Evolutionary conservation across 176 grass and related monocot genomes (phyloP), one percentile per base, ranked within the genome.

Genomic region (sorghum (Sorghum bicolor)): DNA sequence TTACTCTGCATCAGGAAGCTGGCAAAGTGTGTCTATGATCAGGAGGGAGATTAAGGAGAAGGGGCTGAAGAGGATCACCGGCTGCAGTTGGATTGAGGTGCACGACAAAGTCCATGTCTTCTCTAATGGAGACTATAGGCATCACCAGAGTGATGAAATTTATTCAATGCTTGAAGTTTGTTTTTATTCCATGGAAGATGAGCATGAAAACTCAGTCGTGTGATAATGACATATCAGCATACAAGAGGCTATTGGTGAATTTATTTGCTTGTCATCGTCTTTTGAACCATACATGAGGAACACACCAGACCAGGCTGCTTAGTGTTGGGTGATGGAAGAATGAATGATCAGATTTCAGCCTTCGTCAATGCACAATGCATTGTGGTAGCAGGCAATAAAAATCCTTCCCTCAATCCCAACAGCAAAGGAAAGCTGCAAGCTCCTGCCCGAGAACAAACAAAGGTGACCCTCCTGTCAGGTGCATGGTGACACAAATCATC

Each of bases 21-120:
- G 91, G 93, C 32, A 92, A 70, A 86, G 84, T 8, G 89, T 76
- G 40, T 93, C 90, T 28, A 80, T 78, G 81, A 61, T 98, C 31
- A 98, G 96, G 77, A 93, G 89, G 32, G 88, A 92, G 62, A 93
- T 98, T 38, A 93, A 84, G 37, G 93, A 95, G 33, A 91, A 90
- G 82, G 89, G 87, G n/a, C 83, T 98, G 67, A 95, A 93, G 87
- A 93, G 87, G 78, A 93, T 91, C 85, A 92, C 91, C 31, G 95
- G 95, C 44, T 95, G 85, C 74, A 98, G 95, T 80, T 98, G 95
- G 92, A 95, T 93, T 85, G 95, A 98, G 63, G 88, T 95, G 32
- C 83, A 78, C 17, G 87, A 90, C 67, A 80, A 90, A 72, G 72
- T 94, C 39, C 85, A 95, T 91, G 90, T 98, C 70, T 98, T 98